A percentile compares a stretch with the other conserved stretches of the same genome.
Conservation (phyloP, 208 protist species). For the Plasmodiophora brassicae region DNA sequence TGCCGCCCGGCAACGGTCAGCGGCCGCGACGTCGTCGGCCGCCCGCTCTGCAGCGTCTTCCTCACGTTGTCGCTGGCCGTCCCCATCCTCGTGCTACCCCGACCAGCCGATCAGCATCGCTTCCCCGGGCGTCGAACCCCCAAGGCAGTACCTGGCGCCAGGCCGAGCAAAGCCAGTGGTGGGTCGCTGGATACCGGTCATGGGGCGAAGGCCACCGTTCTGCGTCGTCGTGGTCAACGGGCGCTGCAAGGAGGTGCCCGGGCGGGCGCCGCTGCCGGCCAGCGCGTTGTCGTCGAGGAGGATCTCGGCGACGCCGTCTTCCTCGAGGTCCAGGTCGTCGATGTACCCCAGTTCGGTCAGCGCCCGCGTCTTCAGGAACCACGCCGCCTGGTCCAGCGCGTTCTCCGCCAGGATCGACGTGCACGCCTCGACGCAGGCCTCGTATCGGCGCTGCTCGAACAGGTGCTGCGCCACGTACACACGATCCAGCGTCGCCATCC, state of each 20-base stretch:
- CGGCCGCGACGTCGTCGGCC: neutral
- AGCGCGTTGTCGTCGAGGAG: conserved; percentile 47
- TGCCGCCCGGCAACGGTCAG: conserved; percentile 34
- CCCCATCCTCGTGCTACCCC: neutral
- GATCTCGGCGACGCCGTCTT: conserved; percentile 46
- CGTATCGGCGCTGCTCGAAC: conserved; percentile 28
- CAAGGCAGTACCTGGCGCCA: neutral
- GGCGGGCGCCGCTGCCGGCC: conserved; percentile 18
- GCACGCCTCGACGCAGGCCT: neutral
- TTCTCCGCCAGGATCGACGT: neutral
- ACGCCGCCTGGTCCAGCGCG: conserved; percentile 43
- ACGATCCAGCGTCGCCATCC: too few relatives aligned
- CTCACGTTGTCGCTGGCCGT: neutral
- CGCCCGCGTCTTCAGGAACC: conserved; percentile 41
- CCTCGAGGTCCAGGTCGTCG: conserved; percentile 51
- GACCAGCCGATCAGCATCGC: neutral
- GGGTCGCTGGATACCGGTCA: neutral
- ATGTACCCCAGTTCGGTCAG: conserved; percentile 45
- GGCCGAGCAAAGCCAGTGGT: neutral
- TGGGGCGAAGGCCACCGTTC: neutral
- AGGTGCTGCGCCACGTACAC: neutral
- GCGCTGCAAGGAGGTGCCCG: conserved; percentile 49
- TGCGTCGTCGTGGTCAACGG: conserved; percentile 21
- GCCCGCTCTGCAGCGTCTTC: neutral
- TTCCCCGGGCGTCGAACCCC: neutral